Percentiles rank a stretch among this genome's conserved stretches.
Conservation (phyloP, 2,329 filamentous ascomycete species). For the Apiospora phragmitis region DNA sequence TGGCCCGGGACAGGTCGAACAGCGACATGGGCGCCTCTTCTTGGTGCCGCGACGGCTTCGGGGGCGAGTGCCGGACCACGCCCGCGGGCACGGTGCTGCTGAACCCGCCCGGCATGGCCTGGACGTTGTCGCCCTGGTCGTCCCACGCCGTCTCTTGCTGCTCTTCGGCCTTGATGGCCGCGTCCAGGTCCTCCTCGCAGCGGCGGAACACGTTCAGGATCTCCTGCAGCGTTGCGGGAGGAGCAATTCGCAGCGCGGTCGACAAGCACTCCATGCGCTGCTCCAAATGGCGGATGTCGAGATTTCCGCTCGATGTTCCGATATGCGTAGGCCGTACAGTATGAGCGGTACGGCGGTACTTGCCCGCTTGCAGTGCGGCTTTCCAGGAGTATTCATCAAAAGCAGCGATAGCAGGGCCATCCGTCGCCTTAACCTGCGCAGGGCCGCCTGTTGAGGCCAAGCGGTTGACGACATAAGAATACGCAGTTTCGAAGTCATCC, state of each 20-base stretch:
- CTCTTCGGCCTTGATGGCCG: conserved; percentile 65
- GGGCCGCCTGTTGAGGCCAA: conserved; percentile 44
- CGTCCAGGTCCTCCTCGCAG: conserved; percentile 76
- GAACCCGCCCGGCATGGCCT: conserved; percentile 58
- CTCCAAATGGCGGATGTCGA: conserved; percentile 70
- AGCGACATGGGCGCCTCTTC: conserved; percentile 63
- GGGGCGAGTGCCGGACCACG: conserved; percentile 28
- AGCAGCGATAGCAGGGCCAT: conserved; percentile 13
- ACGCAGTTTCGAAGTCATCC: conserved; percentile 83
- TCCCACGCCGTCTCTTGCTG: conserved; percentile 72
- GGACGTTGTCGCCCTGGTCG: conserved; percentile 56
- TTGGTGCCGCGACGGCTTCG: conserved; percentile 33
- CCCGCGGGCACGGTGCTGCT: conserved; percentile 33
- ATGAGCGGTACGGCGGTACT: conserved; percentile 60
- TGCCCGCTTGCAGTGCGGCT: conserved; percentile 75
- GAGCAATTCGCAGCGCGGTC: conserved; percentile 73
- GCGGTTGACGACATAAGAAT: conserved; percentile 77
- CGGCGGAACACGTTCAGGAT: conserved; percentile 74
- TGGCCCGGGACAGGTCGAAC: conserved; percentile 64
- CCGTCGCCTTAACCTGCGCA: conserved; percentile 19
- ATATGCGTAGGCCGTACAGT: conserved; percentile 60
- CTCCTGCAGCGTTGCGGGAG: conserved; percentile 67
- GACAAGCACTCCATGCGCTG: conserved; percentile 80
- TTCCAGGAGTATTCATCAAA: conserved; percentile 74
- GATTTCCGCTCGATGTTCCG: conserved; percentile 59